A percentile compares a stretch with the other conserved stretches of the same genome.
Evolutionary conservation across 345 rosid species (phyloP).

Genomic region (Rhizophora apiculata): DNA sequence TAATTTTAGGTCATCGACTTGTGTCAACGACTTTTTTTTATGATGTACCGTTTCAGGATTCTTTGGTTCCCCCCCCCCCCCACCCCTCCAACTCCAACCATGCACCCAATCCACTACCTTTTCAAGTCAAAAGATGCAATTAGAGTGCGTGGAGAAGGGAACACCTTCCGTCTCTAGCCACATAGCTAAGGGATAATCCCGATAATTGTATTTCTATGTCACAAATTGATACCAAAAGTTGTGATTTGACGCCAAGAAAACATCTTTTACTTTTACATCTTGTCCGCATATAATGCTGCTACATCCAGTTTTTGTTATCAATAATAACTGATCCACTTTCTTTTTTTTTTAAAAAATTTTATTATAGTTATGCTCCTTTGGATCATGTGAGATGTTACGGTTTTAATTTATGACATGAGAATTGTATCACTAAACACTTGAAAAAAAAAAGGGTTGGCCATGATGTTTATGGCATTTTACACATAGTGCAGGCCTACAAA

Average conservation of each 20-base stretch:
- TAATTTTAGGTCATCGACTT: slow-evolving; percentile 20
- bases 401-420: too few species aligned
- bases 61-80: slow-evolving; percentile 20
- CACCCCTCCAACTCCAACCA: slow-evolving; percentile 8
- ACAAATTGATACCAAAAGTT: slow-evolving; percentile 17
- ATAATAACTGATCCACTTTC: too few species aligned
- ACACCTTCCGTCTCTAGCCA: slow-evolving; percentile 30
- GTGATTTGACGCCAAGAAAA: slow-evolving; percentile 34
- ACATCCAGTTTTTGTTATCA: too few species aligned
- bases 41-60: slow-evolving; percentile 21
- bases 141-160: slow-evolving; percentile 34
- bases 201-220: slow-evolving; percentile 27
- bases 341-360: too few species aligned
- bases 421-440: not conserved
- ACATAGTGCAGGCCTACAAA: not conserved
- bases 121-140: slow-evolving; percentile 50
- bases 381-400: too few species aligned
- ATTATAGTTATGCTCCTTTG: too few species aligned
- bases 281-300: not conserved
- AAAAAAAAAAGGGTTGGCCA: not conserved
- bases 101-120: slow-evolving; percentile 25
- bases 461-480: too few species aligned
- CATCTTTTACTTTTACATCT: not conserved
- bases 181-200: slow-evolving; percentile 19
- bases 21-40: slow-evolving; percentile 2